Percentiles rank a stretch among this genome's conserved stretches.
Evolutionary conservation across 441 rosid genomes (phyloP).

Genomic region (Omphalea diandra): DNA sequence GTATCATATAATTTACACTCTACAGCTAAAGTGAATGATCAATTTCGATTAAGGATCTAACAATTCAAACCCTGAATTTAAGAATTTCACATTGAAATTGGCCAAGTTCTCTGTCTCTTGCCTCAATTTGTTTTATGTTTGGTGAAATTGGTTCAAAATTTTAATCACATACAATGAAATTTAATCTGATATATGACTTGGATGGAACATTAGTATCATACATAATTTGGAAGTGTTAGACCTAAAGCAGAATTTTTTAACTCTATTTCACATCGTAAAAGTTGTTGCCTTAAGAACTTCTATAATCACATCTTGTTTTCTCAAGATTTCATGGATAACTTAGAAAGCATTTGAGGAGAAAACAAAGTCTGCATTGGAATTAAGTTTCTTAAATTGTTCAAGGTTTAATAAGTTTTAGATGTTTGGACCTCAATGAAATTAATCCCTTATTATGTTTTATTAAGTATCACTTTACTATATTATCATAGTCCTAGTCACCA

Average conservation of each 20-base stretch:
- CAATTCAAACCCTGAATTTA: not conserved
- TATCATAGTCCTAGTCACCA: too few relatives aligned
- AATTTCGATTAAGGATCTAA: not conserved
- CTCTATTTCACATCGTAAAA: not conserved
- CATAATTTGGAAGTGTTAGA: not conserved
- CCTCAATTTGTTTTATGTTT: not conserved
- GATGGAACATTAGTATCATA: not conserved
- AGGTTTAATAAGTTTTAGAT: not conserved
- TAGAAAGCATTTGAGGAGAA: not conserved
- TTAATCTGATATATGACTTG: not conserved
- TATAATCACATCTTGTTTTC: too few relatives aligned
- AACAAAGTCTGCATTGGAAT: not conserved
- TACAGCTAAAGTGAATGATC: not conserved
- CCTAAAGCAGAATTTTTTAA: not conserved
- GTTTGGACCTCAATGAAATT: not conserved
- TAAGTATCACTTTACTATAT: too few relatives aligned
- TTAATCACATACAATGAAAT: not conserved
- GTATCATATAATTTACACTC: not conserved
- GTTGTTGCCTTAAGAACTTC: too few relatives aligned
- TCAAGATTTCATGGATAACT: not conserved
- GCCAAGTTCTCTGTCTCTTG: not conserved
- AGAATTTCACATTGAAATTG: not conserved
- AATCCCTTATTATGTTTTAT: too few relatives aligned
- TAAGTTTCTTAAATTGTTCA: not conserved
- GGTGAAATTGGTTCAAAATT: too few relatives aligned